Evolutionary conservation across 805 yeast species (phyloP), one percentile per base, ranked within the genome.

Genomic region (Saccharomycopsis selenospora): DNA sequence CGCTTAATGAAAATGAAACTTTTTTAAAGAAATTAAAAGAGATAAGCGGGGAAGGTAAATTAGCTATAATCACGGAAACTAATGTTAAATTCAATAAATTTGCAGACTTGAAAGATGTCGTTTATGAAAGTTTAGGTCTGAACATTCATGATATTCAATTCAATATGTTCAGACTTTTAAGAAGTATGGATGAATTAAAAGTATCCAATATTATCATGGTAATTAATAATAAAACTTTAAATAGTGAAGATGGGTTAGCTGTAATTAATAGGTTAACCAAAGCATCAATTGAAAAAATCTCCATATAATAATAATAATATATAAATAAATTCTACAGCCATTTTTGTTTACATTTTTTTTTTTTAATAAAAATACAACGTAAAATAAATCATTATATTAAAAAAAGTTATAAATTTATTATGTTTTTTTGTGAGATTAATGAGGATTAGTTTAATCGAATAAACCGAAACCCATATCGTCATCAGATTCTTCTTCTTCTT

Each of bases 381-480:
- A n/a, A 41, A 26, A 14, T 40, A 7, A 20, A 20, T 20, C 3
- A 41, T 8, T n/a, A 27, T 20, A 20, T 42, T 26, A 13, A 20
- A n/a, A 8, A 42, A 26, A 42, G 33, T 8, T 26, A 22, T n/a
- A n/a, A n/a, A n/a, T n/a, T n/a, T n/a, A n/a, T n/a, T n/a, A n/a
- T n/a, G n/a, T n/a, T n/a, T n/a, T n/a, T n/a, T n/a, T n/a, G n/a
- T n/a, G n/a, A n/a, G n/a, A n/a, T n/a, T n/a, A n/a, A n/a, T n/a
- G n/a, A n/a, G 10, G 18, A 33, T 14, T 20, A 20, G 46, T 65
- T 79, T 91, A 91, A 80, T 89, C 99, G 82, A 91, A 91, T 72
- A 91, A 79, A 78, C 96, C 98, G 89, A 90, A 85, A 63, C 97
- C 98, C 96, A 91, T 88, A 80, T 88, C 96, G 58, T 75, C 82